Evolutionary conservation across 129 eudicot genomes (phyloP), one percentile per base, ranked within the genome.

Genomic region (Calendula officinalis): DNA sequence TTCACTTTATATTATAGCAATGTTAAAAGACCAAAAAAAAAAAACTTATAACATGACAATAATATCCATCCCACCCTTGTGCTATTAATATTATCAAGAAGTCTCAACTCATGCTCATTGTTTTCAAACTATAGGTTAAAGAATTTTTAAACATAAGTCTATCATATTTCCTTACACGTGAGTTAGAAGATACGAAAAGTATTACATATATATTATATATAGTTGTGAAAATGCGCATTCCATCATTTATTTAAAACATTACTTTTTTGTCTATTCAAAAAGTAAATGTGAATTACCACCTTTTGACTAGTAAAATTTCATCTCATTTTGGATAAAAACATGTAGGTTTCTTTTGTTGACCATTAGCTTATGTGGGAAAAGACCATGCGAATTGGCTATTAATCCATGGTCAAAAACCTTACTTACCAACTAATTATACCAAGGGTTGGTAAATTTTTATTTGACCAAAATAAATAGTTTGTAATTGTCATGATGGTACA

Each of bases 301-400:
- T 11, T 62, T 27, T 43, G 30, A 62, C 8, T 43, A 42, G 54
- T 52, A 27, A 60, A 41, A 5, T 42, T 10, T 39, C 44, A 60
- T 10, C 16, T 58, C 12, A 22, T 22, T 22, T 22, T 22, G 36
- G 65, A 8, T 38, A 2, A 60, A 37, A 15, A 60, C 43, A 46
- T 33, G 44, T 45, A 51, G 69, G 56, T 46, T 64, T 8, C 45
- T 36, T 64, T 62, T 64, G 34, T 47, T 64, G 69, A 64, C 69
- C 69, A 46, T 46, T 12, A 41, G 30, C 30, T 22, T 22, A 22
- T 22, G 30, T 22, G 30, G 30, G 30, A 22, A 22, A 22, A 22
- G 30, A 22, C 30, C 30, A 22, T 22, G 30, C 30, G 30, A 22
- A 22, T 22, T 22, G 30, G 30, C 30, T 22, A 22, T 11, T 42